Evolutionary conservation across 2,329 filamentous ascomycete genomes (phyloP), one percentile per base, ranked within the genome.

Genomic region (Ampelomyces quisqualis): DNA sequence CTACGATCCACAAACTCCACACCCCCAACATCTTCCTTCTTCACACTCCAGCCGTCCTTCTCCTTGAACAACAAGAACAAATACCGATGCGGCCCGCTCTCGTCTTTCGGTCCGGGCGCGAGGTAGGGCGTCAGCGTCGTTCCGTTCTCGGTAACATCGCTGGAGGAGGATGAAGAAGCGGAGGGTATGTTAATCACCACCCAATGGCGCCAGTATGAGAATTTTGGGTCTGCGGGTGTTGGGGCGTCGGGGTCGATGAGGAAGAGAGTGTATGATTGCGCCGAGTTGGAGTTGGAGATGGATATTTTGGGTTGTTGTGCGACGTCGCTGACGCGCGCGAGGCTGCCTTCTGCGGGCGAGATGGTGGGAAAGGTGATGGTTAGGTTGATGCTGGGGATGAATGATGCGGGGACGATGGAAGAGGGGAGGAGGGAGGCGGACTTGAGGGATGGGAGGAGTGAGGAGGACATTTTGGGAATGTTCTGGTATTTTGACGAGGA

Each of bases 161-260:
- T 26, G 7, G 45, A 28, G 3, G 34, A 18, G 1, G n/a, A n/a
- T n/a, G 19, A 9, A 18, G 18, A 11, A 2, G 42, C 19, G 1
- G 37, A 10, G 1, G 48, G 39, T 10, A 67, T 54, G 2, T 42
- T 37, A 2, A 49, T 43, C 0, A 78, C 57, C 18, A 80, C 68
- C 74, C 75, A 79, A 51, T 80, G 77, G 14, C 77, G 66, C 76
- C 76, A 79, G 52, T 75, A 78, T 0, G 75, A 73, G 52, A 77
- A 79, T 51, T 75, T 78, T 5, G 75, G 76, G 35, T 79, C 73
- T 23, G 76, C 73, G 0, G 77, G 77, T 0, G 76, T 79, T 0
- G 77, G 77, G 14, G 77, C 77, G 43, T 79, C 77, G 0, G 77
- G 76, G 40, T 79, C 77, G 15, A 78, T 67, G 27, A 80, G 65